Percentiles rank a stretch among this genome's conserved stretches.
Evolutionary conservation across 441 rosid species (phyloP).

Genomic region (Mallotus japonicus): DNA sequence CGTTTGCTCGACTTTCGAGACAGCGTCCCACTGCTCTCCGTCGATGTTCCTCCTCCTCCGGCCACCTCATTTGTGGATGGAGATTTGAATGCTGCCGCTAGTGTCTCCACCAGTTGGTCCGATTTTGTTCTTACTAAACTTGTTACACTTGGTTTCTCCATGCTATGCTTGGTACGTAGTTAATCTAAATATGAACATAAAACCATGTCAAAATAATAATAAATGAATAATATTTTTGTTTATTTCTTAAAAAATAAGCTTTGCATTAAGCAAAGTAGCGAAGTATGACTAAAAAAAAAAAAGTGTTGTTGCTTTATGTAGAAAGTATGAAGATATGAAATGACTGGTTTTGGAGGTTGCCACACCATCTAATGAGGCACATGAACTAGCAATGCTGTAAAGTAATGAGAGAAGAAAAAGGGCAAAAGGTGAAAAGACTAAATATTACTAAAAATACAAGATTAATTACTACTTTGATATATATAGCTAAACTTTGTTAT

Average conservation of each 20-base stretch:
- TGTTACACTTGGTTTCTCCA: slow-evolving; percentile 50
- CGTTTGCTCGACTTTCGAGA: slow-evolving; percentile 75
- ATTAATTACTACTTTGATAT: too few species aligned
- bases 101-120: slow-evolving; percentile 65
- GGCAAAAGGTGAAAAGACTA: too few species aligned
- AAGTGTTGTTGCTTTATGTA: neutral
- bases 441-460: too few species aligned
- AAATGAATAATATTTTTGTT: too few species aligned
- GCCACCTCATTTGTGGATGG: slow-evolving; percentile 40
- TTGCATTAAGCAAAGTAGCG: neutral
- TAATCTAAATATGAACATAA: neutral
- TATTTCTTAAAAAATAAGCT: too few species aligned
- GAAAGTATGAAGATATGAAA: neutral
- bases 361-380: neutral
- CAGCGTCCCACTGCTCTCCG: slow-evolving; percentile 36
- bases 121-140: slow-evolving; percentile 73
- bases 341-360: neutral
- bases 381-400: too few species aligned
- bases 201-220: neutral
- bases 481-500: too few species aligned
- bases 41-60: slow-evolving; percentile 23
- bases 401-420: too few species aligned
- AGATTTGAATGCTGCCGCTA: slow-evolving; percentile 69
- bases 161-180: neutral
- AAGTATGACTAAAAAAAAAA: neutral